Percentiles rank a stretch among this genome's conserved stretches.
phyloP scores from a whole-genome alignment of 495 filamentous ascomycete species.

The Tuber microsphaerosporum region DNA sequence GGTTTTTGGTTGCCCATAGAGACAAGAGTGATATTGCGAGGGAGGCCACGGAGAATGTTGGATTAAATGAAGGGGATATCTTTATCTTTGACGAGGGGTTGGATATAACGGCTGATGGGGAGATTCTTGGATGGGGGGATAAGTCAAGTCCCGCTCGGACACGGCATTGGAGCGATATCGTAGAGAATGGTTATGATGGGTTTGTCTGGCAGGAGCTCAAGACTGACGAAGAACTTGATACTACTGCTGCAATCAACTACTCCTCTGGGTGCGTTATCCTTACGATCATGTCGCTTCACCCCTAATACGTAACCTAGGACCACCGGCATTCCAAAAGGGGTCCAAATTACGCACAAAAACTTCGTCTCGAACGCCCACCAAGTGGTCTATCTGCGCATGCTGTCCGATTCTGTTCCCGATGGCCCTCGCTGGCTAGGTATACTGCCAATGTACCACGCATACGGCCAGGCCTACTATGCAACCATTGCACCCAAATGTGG shows the following conservation, averaged over 20 bases:
- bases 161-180: conserved; percentile 43
- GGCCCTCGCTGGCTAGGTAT: conserved; percentile 49
- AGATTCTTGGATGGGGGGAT: conserved; percentile 22
- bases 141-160: conserved; percentile 23
- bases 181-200: conserved; percentile 45
- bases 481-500: conserved; percentile 41
- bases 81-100: conserved; percentile 47
- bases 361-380: conserved; percentile 62
- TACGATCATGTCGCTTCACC: conserved; percentile 36
- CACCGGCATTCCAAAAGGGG: conserved; percentile 77
- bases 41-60: conserved; percentile 60
- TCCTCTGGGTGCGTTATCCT: conserved; percentile 47
- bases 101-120: conserved; percentile 34
- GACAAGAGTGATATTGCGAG: conserved; percentile 54
- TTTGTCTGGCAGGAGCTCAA: conserved; percentile 40
- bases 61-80: conserved; percentile 51
- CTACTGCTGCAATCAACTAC: conserved; percentile 42
- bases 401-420: conserved; percentile 39
- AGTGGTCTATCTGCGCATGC: conserved; percentile 46
- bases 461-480: conserved; percentile 49
- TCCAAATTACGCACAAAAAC: conserved; percentile 67
- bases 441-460: conserved; percentile 71
- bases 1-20: conserved; percentile 55
- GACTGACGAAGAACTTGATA: conserved; percentile 45
- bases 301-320: conserved; percentile 52